phyloP scores from a whole-genome alignment of 2,329 filamentous ascomycete genomes.

The Neopestalotiopsis sp. region DNA sequence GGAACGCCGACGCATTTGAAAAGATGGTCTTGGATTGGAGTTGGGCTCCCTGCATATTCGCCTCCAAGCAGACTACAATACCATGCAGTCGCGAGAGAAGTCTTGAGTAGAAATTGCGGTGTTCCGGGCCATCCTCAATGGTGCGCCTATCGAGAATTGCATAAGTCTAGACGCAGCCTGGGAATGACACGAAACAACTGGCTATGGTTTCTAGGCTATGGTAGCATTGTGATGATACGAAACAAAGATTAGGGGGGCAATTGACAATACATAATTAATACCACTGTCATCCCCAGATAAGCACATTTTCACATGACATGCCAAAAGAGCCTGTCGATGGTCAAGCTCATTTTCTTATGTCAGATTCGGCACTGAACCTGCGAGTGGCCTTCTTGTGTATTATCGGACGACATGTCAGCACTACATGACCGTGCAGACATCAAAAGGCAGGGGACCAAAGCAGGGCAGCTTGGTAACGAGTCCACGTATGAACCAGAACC shows the following conservation, averaged over 20 bases:
- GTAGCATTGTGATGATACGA: neutral
- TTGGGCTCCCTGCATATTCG: neutral
- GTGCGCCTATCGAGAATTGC: neutral
- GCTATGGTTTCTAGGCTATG: neutral
- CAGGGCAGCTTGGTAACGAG: neutral
- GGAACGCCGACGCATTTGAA: neutral
- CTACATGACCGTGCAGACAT: neutral
- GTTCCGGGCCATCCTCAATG: neutral
- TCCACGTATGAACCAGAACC: neutral
- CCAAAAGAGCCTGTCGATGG: constrained; percentile 17
- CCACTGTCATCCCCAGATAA: too few relatives aligned
- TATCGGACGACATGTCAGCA: neutral
- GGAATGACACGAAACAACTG: neutral
- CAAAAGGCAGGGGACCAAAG: neutral
- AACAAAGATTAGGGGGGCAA: neutral
- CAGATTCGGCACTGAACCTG: neutral
- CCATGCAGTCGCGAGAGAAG: neutral
- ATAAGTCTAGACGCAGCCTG: neutral
- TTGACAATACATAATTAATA: too few relatives aligned
- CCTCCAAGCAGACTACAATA: neutral
- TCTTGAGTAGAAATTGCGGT: neutral
- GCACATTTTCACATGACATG: too few relatives aligned
- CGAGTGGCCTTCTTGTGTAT: neutral
- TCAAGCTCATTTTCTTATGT: constrained; percentile 1
- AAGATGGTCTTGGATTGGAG: neutral